phyloP scores from a whole-genome alignment of 306 rosid genomes.

The peach (Prunus persica) region Prunus_persica_NCBIv2 NC_034015.1:16261501-16262000 shows the following conservation, averaged over 20 bases:
- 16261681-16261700: not conserved
- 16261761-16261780: constrained; percentile 73
- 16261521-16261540: not conserved
- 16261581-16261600: not conserved
- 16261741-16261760: constrained; percentile 31
- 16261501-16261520: constrained; percentile 47
- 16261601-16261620: not conserved
- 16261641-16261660: not conserved
- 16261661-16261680: not conserved
- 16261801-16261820: constrained; percentile 64
- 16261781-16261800: constrained; percentile 66
- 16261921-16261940: no score
- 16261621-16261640: not conserved
- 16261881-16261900: no score
- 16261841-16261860: constrained; percentile 63
- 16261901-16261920: no score
- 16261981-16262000: not conserved
- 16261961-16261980: not conserved
- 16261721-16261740: not conserved
- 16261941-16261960: no score
- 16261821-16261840: constrained; percentile 67
- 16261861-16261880: constrained; percentile 37
- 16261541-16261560: not conserved
- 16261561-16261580: not conserved
- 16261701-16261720: constrained; percentile 3